A percentile compares a stretch with the other conserved stretches of the same genome.
Conservation (phyloP, 2,329 filamentous ascomycete species). For the Aspergillus luchuensis region DNA sequence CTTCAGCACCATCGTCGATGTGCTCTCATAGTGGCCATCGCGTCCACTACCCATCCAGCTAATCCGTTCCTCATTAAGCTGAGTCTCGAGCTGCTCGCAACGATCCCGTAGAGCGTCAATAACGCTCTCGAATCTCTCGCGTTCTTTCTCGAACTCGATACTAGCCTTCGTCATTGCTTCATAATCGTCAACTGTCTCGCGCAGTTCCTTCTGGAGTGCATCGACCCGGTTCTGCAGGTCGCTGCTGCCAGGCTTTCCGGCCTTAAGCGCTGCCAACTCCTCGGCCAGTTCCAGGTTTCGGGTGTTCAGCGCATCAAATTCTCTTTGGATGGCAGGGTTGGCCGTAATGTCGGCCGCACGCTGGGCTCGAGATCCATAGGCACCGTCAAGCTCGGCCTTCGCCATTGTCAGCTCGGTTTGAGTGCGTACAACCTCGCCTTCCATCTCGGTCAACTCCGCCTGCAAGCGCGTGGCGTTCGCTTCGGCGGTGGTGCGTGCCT, state of each 20-base stretch:
- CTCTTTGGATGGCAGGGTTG: constrained; percentile 60
- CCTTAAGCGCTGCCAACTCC: constrained; percentile 50
- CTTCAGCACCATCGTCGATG: constrained; percentile 68
- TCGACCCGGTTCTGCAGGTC: constrained; percentile 53
- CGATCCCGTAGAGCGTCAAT: constrained; percentile 67
- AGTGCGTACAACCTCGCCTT: constrained; percentile 65
- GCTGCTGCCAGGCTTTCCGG: constrained; percentile 36
- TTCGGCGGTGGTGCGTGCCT: constrained; percentile 37
- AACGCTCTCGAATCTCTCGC: constrained; percentile 63
- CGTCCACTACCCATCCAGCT: constrained; percentile 60
- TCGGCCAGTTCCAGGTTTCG: constrained; percentile 50
- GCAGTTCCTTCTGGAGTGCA: constrained; percentile 64
- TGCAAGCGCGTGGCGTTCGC: constrained; percentile 46
- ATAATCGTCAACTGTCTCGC: constrained; percentile 69
- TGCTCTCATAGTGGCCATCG: constrained; percentile 54
- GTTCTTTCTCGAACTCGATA: constrained; percentile 71
- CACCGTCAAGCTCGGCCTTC: constrained; percentile 86
- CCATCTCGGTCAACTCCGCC: constrained; percentile 56
- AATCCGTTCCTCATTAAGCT: constrained; percentile 68
- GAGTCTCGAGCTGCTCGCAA: constrained; percentile 63
- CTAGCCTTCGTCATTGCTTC: constrained; percentile 69
- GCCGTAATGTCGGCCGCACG: constrained; percentile 66
- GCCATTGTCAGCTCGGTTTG: constrained; percentile 86
- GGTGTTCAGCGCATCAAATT: constrained; percentile 58
- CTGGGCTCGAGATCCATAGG: constrained; percentile 77